These are phyloP conservation scores for Colletotrichum cereale DNA, from an alignment of 2,329 filamentous ascomycete species.

Conservation along the genomic window DNA sequence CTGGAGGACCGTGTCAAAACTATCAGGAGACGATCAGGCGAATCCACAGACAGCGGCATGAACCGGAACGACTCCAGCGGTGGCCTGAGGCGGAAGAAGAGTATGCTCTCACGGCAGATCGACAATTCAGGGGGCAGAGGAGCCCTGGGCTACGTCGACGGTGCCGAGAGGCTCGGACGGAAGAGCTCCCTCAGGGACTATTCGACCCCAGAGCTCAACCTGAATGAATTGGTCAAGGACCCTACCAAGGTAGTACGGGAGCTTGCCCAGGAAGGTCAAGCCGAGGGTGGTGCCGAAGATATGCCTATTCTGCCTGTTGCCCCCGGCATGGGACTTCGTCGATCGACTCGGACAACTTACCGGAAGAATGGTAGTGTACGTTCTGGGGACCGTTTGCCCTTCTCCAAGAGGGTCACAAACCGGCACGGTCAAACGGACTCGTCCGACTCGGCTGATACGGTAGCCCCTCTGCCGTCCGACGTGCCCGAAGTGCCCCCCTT, in stretches of 20 bases:
- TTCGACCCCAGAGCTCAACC: constrained; percentile 70
- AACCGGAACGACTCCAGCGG: constrained; percentile 70
- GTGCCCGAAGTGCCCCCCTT: constrained; percentile 55
- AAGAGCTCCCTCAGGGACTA: constrained; percentile 73
- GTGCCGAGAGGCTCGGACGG: constrained; percentile 82
- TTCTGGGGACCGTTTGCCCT: constrained; percentile 79
- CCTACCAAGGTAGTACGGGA: constrained; percentile 78
- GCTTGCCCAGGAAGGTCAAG: constrained; percentile 69
- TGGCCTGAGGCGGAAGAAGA: constrained; percentile 84
- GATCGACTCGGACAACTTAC: constrained; percentile 94
- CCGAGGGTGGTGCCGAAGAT: constrained; percentile 71
- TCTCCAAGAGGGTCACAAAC: constrained; percentile 77
- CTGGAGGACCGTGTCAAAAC: constrained; percentile 93
- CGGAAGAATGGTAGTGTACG: constrained; percentile 86
- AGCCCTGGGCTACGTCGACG: constrained; percentile 80
- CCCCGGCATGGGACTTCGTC: constrained; percentile 82
- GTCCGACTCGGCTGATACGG: constrained; percentile 53
- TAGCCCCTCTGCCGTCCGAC: constrained; percentile 53
- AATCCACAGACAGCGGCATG: constrained; percentile 67
- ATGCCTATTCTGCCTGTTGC: constrained; percentile 87
- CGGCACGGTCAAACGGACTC: constrained; percentile 67
- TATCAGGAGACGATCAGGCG: constrained; percentile 86
- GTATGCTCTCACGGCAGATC: constrained; percentile 93
- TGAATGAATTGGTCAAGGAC: constrained; percentile 88
- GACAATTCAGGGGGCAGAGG: constrained; percentile 74